Base-by-base conservation (phyloP, 345 rosid species). In the Anastatica hierochuntica region DNA sequence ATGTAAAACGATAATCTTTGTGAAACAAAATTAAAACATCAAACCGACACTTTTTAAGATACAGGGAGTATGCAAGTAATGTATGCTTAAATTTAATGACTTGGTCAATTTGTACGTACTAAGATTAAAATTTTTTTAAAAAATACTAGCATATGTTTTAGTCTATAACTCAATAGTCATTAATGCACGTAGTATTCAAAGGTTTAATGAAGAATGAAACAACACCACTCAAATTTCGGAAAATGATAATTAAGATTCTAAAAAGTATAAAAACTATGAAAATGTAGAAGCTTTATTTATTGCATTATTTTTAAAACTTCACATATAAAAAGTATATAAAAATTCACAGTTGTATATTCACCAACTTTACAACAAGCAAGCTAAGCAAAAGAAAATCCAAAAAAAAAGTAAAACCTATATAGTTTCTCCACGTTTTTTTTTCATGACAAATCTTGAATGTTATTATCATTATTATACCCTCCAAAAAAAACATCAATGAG, bases 401-500 rank as follows among this genome's bases (percentile, higher is more conserved):
- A 45, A n/a, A n/a, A n/a, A n/a, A n/a, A n/a, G n/a, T n/a, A n/a
- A n/a, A n/a, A n/a, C n/a, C n/a, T n/a, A n/a, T n/a, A n/a, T 18
- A 53, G 48, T 53, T 37, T 30, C 16, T 44, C 21, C 47, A 36
- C 29, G 23, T 56, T 21, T 46, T 21, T 33, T 14, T 3, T 55
- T 18, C 23, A n/a, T 49, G 31, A 53, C 47, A 12, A 27, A 34
- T 18, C 38, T 60, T 17, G 6, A 40, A 46, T 26, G n/a, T n/a
- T n/a, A 59, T 39, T 45, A 38, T 44, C 29, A 13, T 38, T 30
- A 60, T 75, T 81, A 24, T 62, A n/a, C n/a, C n/a, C n/a, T n/a
- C n/a, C 67, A 36, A 77, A 53, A 21, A 82, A 55, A 62, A 75
- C 47, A 54, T 56, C 64, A 21, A 73, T 62, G 30, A 75, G 67